Evolutionary conservation across 2,329 filamentous ascomycete genomes (phyloP).

Genomic region (Verticillium klebahnii): DNA sequence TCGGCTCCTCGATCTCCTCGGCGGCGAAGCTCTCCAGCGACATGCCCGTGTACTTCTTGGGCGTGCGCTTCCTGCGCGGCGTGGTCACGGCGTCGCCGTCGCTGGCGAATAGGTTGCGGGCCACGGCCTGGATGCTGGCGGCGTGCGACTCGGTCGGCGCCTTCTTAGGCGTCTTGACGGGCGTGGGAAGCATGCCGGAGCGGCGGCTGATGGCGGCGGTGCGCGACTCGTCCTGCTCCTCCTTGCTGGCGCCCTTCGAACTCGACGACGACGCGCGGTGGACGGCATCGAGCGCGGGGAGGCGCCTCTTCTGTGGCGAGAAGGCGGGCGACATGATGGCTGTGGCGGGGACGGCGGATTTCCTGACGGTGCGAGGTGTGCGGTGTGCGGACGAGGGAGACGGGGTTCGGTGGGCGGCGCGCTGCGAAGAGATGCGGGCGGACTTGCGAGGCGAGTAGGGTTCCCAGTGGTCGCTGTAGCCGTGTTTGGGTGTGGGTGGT

Average conservation of each 20-base stretch:
- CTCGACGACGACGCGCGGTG: slow-evolving; percentile 42
- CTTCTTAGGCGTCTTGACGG: slow-evolving; percentile 72
- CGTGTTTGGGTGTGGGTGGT: slow-evolving; percentile 64
- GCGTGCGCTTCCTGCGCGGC: slow-evolving; percentile 50
- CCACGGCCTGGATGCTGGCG: slow-evolving; percentile 48
- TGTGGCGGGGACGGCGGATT: slow-evolving; percentile 16
- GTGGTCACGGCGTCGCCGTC: slow-evolving; percentile 53
- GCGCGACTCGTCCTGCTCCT: slow-evolving; percentile 12
- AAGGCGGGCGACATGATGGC: slow-evolving; percentile 20
- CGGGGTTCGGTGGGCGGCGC: slow-evolving; percentile 47
- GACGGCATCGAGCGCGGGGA: slow-evolving; percentile 39
- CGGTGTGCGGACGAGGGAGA: slow-evolving; percentile 40
- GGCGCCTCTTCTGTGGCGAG: slow-evolving; percentile 40
- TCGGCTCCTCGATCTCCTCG: slow-evolving; percentile 53
- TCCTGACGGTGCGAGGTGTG: slow-evolving; percentile 27
- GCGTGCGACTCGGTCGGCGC: slow-evolving; percentile 45
- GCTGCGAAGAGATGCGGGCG: slow-evolving; percentile 56
- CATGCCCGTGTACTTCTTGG: slow-evolving; percentile 52
- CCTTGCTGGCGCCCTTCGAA: slow-evolving; percentile 22
- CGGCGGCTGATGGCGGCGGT: slow-evolving; percentile 24
- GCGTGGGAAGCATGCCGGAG: slow-evolving; percentile 66
- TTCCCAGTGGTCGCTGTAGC: slow-evolving; percentile 64
- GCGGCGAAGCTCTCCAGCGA: slow-evolving; percentile 54
- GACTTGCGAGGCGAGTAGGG: slow-evolving; percentile 70
- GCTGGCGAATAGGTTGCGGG: slow-evolving; percentile 58